phyloP scores from a whole-genome alignment of 2,329 filamentous ascomycete species.

The Dactylonectria macrodidyma region DNA sequence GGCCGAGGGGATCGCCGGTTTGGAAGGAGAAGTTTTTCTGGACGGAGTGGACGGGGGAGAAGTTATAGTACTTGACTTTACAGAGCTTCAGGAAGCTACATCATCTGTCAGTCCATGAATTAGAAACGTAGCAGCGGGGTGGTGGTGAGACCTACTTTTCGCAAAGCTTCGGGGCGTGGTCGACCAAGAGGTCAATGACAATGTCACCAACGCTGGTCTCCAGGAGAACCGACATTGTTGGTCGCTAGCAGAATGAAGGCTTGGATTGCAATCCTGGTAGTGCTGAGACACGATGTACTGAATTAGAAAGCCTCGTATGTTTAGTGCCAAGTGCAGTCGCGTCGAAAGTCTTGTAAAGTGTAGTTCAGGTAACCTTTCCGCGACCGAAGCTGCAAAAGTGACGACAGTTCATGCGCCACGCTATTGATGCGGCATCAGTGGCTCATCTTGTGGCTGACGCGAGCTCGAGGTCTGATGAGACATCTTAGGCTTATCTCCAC shows the following conservation, averaged over 20 bases:
- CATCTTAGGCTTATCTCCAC: background rate
- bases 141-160: slow-evolving; percentile 84
- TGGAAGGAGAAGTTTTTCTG: slow-evolving; percentile 98
- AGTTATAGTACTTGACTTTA: slow-evolving; percentile 99
- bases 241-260: no score
- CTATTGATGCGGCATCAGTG: background rate
- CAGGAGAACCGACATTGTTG: slow-evolving; percentile 88
- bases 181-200: slow-evolving; percentile 91
- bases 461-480: background rate
- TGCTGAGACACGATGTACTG: slow-evolving; percentile 5
- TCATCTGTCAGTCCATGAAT: slow-evolving; percentile 57
- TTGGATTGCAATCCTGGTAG: background rate
- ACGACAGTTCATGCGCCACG: slow-evolving; percentile 24
- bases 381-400: slow-evolving; percentile 16
- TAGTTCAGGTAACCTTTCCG: slow-evolving; percentile 9
- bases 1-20: slow-evolving; percentile 93
- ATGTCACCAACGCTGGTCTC: slow-evolving; percentile 96
- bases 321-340: slow-evolving; percentile 3
- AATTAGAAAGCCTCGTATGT: slow-evolving; percentile 5
- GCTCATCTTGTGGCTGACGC: slow-evolving; percentile 10
- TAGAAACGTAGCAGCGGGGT: slow-evolving; percentile 29
- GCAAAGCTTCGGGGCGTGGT: slow-evolving; percentile 91
- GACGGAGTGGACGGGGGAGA: slow-evolving; percentile 90
- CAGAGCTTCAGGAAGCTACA: slow-evolving; percentile 95
- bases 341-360: slow-evolving; percentile 18